A percentile compares a stretch with the other conserved stretches of the same genome.
Evolutionary conservation across 1,284 basidiomycete genomes (phyloP).

Genomic region (Tylopilus orsonianus): DNA sequence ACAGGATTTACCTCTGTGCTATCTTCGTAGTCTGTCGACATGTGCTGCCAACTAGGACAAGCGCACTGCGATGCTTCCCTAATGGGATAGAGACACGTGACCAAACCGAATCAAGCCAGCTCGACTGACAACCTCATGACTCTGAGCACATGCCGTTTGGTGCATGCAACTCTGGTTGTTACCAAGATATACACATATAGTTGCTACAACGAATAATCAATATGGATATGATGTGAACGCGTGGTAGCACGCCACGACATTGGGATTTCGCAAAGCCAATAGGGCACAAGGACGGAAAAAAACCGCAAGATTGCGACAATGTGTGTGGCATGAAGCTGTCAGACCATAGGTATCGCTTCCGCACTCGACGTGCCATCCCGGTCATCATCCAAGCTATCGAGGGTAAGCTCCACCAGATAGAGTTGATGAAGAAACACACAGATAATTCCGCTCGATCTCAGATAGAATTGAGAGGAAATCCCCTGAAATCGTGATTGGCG

Average conservation of each 20-base stretch:
- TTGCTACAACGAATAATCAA: no score
- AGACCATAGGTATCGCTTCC: constrained; percentile 50
- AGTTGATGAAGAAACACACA: constrained; percentile 47
- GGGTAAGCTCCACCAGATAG: constrained; percentile 16
- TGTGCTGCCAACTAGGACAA: no score
- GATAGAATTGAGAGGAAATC: constrained; percentile 87
- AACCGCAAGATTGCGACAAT: constrained; percentile 17
- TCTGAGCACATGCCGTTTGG: no score
- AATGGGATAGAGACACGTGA: no score
- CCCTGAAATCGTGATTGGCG: constrained; percentile 47
- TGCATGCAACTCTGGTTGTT: no score
- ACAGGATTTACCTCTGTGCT: constrained; percentile 30
- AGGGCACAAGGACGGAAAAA: neutral
- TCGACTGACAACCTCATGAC: no score
- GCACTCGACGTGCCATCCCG: constrained; percentile 59
- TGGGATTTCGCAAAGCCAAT: constrained; percentile 1
- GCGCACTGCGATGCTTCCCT: no score
- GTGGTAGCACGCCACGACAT: neutral
- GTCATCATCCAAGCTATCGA: constrained; percentile 68
- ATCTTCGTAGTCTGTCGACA: constrained; percentile 27
- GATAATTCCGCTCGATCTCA: constrained; percentile 84
- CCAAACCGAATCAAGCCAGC: no score
- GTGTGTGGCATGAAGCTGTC: neutral
- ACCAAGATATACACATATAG: no score
- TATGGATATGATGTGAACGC: constrained; percentile 4